Evolutionary conservation across 2,329 filamentous ascomycete genomes (phyloP), one percentile per base, ranked within the genome.

Genomic region (Septoria petroselini): DNA sequence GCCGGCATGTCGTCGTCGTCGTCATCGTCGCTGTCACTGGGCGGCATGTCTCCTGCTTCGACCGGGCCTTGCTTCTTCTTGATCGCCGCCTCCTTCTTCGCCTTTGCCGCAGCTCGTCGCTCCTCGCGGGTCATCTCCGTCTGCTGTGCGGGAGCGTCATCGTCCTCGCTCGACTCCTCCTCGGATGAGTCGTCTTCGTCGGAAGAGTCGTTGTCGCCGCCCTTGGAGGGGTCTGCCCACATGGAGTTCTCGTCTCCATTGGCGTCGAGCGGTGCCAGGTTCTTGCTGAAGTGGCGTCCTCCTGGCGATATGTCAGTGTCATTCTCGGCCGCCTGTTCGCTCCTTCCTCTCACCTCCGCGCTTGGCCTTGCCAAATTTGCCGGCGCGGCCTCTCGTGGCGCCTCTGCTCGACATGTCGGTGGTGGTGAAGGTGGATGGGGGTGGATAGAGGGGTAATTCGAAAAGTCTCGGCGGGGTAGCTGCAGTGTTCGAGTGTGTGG

Each of bases 321-420:
- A 21, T 15, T 4, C 27, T 9, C 11, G 23, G 17, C 12, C 11
- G 33, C 29, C 4, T 40, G 33, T 56, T 30, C 63, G 76, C 58
- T 45, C 65, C 79, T 62, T 73, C 12, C 9, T 35, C 35, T 38
- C 15, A 91, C 91, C 91, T 79, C 91, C 91, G 73, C 91, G 81
- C 62, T 88, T 90, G 61, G 86, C 89, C 77, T 96, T 97, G 76
- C 83, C 87, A 71, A 91, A 95, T 75, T 97, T 97, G 72, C 91
- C 89, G 64, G 86, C 90, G 68, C 91, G 86, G 62, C 88, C 90
- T 68, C 89, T 70, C 60, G 70, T 70, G 61, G 71, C 70, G 53
- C 60, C 65, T 40, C 43, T 47, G 23, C 33, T 39, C 53, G 84
- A 75, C 70, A 78, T 78, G 71, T 76, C 79, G 59, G 46, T 46